Conservation (phyloP, 371 early-diverging fungal genomes). For the Blakeslea trispora region DNA sequence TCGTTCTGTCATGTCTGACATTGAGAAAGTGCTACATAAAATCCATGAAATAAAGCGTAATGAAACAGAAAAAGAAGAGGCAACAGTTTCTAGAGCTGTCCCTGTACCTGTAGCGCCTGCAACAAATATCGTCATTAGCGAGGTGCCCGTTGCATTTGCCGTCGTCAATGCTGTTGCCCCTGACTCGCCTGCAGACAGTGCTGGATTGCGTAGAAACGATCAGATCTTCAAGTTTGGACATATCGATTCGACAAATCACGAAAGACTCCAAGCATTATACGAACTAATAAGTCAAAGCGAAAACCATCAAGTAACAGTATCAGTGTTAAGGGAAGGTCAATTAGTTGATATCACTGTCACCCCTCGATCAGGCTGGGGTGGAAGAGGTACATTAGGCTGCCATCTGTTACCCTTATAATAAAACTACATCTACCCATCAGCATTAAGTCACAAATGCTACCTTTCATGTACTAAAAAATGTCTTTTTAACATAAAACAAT, state of each 20-base stretch:
- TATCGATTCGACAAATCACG: slow-evolving; percentile 49
- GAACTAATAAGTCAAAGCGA: slow-evolving; percentile 57
- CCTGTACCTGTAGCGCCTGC: slow-evolving; percentile 7
- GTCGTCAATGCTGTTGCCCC: slow-evolving; percentile 80
- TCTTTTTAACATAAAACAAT: no score
- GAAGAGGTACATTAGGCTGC: slow-evolving; percentile 76
- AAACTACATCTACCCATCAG: no score
- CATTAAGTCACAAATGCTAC: no score
- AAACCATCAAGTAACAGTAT: slow-evolving; percentile 49
- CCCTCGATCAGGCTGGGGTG: slow-evolving; percentile 72
- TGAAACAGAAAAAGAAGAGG: slow-evolving; percentile 12
- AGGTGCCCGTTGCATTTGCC: slow-evolving; percentile 62
- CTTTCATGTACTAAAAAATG: no score
- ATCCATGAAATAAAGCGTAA: slow-evolving; percentile 57
- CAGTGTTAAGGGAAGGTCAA: slow-evolving; percentile 47
- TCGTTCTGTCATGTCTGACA: slow-evolving; percentile 64
- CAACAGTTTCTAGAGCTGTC: background rate
- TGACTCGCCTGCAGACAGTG: slow-evolving; percentile 75
- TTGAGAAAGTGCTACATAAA: slow-evolving; percentile 66
- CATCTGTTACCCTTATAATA: slow-evolving; percentile 43
- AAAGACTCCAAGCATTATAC: slow-evolving; percentile 54
- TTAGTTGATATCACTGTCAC: slow-evolving; percentile 42
- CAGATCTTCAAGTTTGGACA: slow-evolving; percentile 64
- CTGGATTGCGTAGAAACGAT: slow-evolving; percentile 69
- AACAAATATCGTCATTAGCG: slow-evolving; percentile 9